Percentiles rank a stretch among this genome's conserved stretches.
Evolutionary conservation across 768 basidiomycete genomes (phyloP).

Genomic region (Serendipita sp.): DNA sequence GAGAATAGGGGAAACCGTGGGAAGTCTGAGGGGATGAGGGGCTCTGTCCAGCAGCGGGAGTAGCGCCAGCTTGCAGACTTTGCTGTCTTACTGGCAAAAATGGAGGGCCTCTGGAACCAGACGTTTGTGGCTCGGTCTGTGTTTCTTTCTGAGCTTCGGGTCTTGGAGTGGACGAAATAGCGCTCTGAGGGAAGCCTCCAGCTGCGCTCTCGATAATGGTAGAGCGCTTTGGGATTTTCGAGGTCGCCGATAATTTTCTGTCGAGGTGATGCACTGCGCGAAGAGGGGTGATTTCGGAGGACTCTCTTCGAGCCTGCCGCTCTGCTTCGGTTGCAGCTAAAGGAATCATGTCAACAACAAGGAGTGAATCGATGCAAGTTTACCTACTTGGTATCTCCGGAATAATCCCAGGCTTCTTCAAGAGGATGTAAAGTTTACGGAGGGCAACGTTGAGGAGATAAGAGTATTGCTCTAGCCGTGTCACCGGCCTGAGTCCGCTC

Average conservation of each 20-base stretch:
- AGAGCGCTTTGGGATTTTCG: conserved; percentile 80
- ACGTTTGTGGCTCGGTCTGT: neutral
- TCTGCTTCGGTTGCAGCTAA: conserved; percentile 22
- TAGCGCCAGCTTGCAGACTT: conserved; percentile 13
- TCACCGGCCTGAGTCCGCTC: conserved; percentile 77
- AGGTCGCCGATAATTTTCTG: conserved; percentile 88
- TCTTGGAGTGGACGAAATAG: conserved; percentile 34
- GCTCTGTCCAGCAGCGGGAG: conserved; percentile 18
- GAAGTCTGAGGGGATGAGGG: conserved; percentile 17
- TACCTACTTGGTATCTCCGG: conserved; percentile 59
- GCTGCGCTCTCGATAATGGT: conserved; percentile 92
- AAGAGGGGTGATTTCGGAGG: conserved; percentile 84
- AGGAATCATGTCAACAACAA: conserved; percentile 10
- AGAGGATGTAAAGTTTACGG: conserved; percentile 69
- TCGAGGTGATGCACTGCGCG: conserved; percentile 69
- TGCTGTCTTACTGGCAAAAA: neutral
- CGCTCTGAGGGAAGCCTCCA: conserved; percentile 67
- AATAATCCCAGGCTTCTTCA: conserved; percentile 81
- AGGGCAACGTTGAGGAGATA: conserved; percentile 93
- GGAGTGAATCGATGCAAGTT: conserved; percentile 9
- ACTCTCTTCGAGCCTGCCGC: conserved; percentile 71
- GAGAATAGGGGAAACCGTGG: conserved; percentile 14
- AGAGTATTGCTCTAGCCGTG: conserved; percentile 91
- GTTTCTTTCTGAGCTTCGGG: conserved; percentile 22
- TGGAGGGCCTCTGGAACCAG: neutral